A percentile compares a stretch with the other conserved stretches of the same genome.
phyloP scores from a whole-genome alignment of 176 grass and related monocot genomes.

The Themeda triandra region DNA sequence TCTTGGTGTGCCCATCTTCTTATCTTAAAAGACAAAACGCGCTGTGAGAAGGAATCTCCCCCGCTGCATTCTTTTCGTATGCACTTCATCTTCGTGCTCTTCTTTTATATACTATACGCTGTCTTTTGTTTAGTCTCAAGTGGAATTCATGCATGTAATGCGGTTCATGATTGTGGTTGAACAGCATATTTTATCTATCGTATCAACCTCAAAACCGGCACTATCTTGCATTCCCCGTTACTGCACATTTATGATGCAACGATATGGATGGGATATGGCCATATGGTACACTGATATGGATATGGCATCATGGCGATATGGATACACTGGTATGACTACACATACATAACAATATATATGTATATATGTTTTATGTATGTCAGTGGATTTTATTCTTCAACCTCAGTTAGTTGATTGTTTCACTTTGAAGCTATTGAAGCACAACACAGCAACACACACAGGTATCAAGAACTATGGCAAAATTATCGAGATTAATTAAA shows the following conservation, averaged over 20 bases:
- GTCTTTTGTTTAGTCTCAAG: background rate
- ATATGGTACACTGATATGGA: background rate
- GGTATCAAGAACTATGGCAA: background rate
- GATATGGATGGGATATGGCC: background rate
- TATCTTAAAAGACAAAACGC: background rate
- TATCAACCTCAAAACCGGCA: background rate
- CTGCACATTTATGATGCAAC: background rate
- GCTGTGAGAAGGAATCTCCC: conserved; percentile 23
- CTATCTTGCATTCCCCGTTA: background rate
- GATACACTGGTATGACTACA: background rate
- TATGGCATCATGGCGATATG: background rate
- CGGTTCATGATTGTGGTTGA: background rate
- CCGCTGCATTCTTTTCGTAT: background rate
- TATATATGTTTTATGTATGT: background rate
- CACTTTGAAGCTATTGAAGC: background rate
- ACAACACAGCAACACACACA: too few relatives aligned
- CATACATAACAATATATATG: too few relatives aligned
- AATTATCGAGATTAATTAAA: background rate
- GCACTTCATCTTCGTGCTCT: conserved; percentile 8
- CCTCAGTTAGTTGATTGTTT: background rate
- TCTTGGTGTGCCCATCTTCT: conserved; percentile 13
- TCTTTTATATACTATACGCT: background rate
- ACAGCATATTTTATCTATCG: background rate
- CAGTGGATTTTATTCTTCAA: background rate
- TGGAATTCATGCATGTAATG: background rate